phyloP scores from a whole-genome alignment of 2,329 filamentous ascomycete species.

The Dactylellina sp. region DNA sequence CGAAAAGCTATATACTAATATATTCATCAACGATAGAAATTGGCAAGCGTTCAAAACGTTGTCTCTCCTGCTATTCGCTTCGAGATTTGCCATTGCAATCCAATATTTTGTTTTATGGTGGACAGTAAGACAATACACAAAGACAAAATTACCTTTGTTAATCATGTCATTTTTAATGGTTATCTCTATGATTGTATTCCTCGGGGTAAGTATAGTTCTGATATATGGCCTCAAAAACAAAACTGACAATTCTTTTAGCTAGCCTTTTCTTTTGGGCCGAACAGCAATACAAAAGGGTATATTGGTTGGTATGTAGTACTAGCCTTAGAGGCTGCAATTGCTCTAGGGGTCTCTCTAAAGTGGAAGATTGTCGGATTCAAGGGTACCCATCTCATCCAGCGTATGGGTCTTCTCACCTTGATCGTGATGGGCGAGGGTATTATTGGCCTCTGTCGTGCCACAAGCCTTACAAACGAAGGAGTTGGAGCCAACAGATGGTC shows the following conservation, averaged over 20 bases:
- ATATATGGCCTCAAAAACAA: background rate
- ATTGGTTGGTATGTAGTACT: constrained; percentile 69
- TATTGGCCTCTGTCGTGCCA: constrained; percentile 71
- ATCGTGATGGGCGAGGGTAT: constrained; percentile 76
- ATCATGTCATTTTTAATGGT: constrained; percentile 50
- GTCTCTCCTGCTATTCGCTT: constrained; percentile 65
- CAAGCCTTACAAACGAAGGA: constrained; percentile 63
- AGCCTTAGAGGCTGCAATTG: constrained; percentile 68
- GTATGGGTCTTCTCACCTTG: constrained; percentile 73
- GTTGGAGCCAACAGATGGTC: constrained; percentile 55
- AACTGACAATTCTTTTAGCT: constrained; percentile 18
- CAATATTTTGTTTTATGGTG: constrained; percentile 68
- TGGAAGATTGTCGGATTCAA: constrained; percentile 72
- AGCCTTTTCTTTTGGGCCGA: constrained; percentile 54
- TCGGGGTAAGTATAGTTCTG: constrained; percentile 40
- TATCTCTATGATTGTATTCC: constrained; percentile 49
- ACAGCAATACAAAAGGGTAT: constrained; percentile 52
- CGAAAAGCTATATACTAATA: background rate
- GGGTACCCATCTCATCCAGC: constrained; percentile 73
- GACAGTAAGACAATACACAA: constrained; percentile 64
- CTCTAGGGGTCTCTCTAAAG: constrained; percentile 69
- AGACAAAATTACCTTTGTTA: constrained; percentile 63
- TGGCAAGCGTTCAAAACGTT: constrained; percentile 57
- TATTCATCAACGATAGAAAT: constrained; percentile 10
- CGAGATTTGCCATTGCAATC: constrained; percentile 68